A percentile compares a stretch with the other conserved stretches of the same genome.
These are phyloP conservation scores for Fusarium sp. DNA, from an alignment of 2,329 filamentous ascomycete species.

Conservation along the genomic window DNA sequence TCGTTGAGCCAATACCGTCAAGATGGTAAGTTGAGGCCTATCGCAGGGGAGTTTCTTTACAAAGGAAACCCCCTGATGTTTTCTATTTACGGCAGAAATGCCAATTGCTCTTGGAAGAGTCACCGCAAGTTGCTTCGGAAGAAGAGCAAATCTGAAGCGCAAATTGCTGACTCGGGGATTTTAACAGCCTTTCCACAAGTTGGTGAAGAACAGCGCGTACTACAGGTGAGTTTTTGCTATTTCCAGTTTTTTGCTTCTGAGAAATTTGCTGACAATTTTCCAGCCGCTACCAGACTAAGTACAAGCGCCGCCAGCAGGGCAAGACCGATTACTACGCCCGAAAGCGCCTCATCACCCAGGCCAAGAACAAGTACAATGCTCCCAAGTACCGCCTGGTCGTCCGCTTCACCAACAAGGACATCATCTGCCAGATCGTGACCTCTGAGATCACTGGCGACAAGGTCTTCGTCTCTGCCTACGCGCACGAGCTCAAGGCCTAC, in stretches of 20 bases:
- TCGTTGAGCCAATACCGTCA: conserved; percentile 67
- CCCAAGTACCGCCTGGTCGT: conserved; percentile 99
- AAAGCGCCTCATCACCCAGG: conserved; percentile 99
- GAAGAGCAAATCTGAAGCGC: conserved; percentile 85
- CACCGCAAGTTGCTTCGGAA: conserved; percentile 99
- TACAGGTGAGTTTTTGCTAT: conserved; percentile 78
- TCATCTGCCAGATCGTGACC: conserved; percentile 96
- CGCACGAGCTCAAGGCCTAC: conserved; percentile 97
- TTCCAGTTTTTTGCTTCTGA: background rate
- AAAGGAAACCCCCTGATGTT: conserved; percentile 41
- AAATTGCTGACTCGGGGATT: conserved; percentile 98
- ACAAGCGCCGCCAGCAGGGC: conserved; percentile 93
- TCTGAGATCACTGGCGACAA: conserved; percentile 98
- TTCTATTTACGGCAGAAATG: conserved; percentile 57
- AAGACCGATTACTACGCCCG: conserved; percentile 99
- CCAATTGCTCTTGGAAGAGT: conserved; percentile 69
- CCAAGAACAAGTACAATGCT: conserved; percentile 99
- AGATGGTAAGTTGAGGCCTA: conserved; percentile 74
- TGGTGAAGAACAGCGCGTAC: conserved; percentile 98
- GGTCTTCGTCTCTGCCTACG: conserved; percentile 91
- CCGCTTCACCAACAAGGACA: conserved; percentile 99
- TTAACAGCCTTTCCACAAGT: conserved; percentile 86
- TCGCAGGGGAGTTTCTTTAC: conserved; percentile 40
- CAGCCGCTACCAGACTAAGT: conserved; percentile 99
- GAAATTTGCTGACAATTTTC: conserved; percentile 43